A percentile compares a stretch with the other conserved stretches of the same genome.
Conservation (phyloP, 202 grass and related monocot species). For the Panicum virgatum region DNA sequence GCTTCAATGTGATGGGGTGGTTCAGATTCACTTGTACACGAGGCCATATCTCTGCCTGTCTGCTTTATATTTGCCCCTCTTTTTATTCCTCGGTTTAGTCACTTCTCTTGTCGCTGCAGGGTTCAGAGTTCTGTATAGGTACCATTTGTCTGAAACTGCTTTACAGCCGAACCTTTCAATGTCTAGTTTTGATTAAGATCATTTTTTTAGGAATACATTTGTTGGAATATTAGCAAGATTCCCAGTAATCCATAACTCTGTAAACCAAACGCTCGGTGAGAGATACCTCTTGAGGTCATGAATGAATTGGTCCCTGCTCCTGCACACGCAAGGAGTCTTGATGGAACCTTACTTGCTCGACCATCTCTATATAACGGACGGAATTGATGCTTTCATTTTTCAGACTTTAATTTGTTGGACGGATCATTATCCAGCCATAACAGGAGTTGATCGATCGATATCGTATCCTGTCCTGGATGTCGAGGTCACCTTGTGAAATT, state of each 20-base stretch:
- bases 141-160: neutral
- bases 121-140: neutral
- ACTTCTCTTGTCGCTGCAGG: neutral
- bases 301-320: neutral
- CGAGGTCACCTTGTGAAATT: neutral
- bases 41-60: constrained; percentile 17
- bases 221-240: neutral
- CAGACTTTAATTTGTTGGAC: neutral
- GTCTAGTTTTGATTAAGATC: neutral
- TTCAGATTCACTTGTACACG: neutral
- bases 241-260: neutral
- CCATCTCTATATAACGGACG: neutral
- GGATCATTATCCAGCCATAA: neutral
- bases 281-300: neutral
- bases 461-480: neutral
- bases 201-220: neutral
- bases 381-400: neutral
- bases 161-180: neutral
- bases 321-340: neutral
- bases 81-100: constrained; percentile 13
- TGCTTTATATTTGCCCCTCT: neutral
- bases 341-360: constrained; percentile 1
- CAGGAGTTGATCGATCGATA: neutral
- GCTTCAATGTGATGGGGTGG: neutral
- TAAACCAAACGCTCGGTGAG: neutral